A percentile compares a stretch with the other conserved stretches of the same genome.
Evolutionary conservation across 352 stramenopile genomes (phyloP).

Genomic region (Globisporangium irregulare): DNA sequence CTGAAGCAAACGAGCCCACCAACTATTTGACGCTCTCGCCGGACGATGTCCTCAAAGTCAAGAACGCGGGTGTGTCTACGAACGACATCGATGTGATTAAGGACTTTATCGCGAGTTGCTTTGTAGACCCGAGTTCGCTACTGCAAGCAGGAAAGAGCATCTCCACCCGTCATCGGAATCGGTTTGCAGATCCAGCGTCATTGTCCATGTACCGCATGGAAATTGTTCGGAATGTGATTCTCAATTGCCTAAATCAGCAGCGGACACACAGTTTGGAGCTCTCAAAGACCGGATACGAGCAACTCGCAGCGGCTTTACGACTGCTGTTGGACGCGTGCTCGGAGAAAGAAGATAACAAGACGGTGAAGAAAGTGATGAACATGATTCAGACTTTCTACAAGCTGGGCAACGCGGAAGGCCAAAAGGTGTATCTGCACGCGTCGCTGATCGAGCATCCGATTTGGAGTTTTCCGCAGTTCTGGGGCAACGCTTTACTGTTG

Average conservation of each 20-base stretch:
- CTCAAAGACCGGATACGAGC: slow-evolving; percentile 47
- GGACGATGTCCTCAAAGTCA: slow-evolving; percentile 55
- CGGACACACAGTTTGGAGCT: slow-evolving; percentile 57
- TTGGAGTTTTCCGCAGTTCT: slow-evolving; percentile 69
- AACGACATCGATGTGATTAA: slow-evolving; percentile 85
- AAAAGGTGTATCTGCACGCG: slow-evolving; percentile 62
- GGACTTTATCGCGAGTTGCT: slow-evolving; percentile 83
- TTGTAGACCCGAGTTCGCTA: slow-evolving; percentile 60
- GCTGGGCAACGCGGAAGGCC: slow-evolving; percentile 27
- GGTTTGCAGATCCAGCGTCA: slow-evolving; percentile 59
- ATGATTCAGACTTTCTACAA: slow-evolving; percentile 82
- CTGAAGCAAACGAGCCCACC: slow-evolving; percentile 35
- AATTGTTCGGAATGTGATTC: slow-evolving; percentile 62
- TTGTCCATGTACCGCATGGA: slow-evolving; percentile 66
- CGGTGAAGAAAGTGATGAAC: slow-evolving; percentile 77
- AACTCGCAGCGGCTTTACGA: slow-evolving; percentile 47
- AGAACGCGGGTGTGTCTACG: slow-evolving; percentile 48
- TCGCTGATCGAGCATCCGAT: slow-evolving; percentile 49
- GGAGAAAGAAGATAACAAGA: slow-evolving; percentile 62
- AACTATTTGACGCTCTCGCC: slow-evolving; percentile 44
- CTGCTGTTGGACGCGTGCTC: slow-evolving; percentile 64
- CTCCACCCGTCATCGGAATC: slow-evolving; percentile 52
- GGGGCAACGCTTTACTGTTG: slow-evolving; percentile 69
- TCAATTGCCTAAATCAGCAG: slow-evolving; percentile 70
- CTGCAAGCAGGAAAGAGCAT: slow-evolving; percentile 21